These are phyloP conservation scores for Darksidea phi DNA, from an alignment of 495 filamentous ascomycete species.

Conservation along the genomic window DNA sequence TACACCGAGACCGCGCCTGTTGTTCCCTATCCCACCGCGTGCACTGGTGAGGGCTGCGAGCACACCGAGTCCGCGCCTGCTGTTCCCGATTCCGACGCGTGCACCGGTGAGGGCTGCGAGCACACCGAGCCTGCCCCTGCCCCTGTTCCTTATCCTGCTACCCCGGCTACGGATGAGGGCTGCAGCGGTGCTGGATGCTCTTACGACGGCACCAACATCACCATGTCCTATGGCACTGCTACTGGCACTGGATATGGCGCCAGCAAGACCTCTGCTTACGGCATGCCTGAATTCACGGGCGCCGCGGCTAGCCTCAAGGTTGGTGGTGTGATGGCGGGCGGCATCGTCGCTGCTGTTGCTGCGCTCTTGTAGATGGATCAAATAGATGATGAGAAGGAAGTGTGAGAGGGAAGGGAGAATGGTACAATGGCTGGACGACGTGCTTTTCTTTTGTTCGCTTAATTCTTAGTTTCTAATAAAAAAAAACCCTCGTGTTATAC, in stretches of 20 bases:
- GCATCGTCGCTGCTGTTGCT: slow-evolving; percentile 6
- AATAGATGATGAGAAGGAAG: not conserved
- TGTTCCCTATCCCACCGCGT: too few species aligned
- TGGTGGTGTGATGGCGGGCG: not conserved
- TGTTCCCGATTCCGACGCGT: too few species aligned
- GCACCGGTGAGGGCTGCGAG: too few species aligned
- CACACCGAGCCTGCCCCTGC: too few species aligned
- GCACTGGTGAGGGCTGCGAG: too few species aligned
- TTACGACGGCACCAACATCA: not conserved
- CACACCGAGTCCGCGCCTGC: too few species aligned
- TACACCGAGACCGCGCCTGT: too few species aligned
- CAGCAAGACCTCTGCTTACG: not conserved
- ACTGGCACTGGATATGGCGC: not conserved
- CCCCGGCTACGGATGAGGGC: too few species aligned
- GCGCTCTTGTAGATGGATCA: slow-evolving; percentile 5
- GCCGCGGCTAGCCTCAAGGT: slow-evolving; percentile 3
- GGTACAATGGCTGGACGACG: not conserved
- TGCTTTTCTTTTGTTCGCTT: not conserved
- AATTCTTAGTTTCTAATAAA: slow-evolving; percentile 2
- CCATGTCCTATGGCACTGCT: not conserved
- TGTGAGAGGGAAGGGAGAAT: not conserved
- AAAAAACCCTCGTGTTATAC: not conserved
- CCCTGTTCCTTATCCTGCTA: too few species aligned
- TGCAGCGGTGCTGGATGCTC: not conserved
- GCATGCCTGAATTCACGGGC: slow-evolving; percentile 11